Base-by-base conservation (phyloP, 78 protist species). In the Dictyostelium capitatum region DNA sequence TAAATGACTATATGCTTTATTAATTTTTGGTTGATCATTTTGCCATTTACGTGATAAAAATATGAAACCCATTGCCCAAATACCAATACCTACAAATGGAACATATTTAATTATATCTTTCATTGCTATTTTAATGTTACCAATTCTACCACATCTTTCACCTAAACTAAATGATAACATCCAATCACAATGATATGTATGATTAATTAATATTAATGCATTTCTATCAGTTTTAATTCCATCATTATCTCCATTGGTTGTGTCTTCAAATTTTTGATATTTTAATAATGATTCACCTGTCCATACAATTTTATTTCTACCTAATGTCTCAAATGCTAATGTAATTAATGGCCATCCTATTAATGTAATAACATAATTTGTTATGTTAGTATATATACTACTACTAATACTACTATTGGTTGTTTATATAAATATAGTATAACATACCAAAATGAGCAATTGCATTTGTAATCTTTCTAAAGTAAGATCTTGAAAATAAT, bases 41-140 rank as follows among this genome's bases (percentile, higher is more conserved):
- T 85, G 92, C 92, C 92, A 85, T 50, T 62, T 73, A 48, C 92
- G 56, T 2, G 83, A 75, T 0, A 85, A 50, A 23, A 85, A 85
- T 8, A 85, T 85, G 83, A 85, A 85, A 1, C 92, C 92, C 92
- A 85, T 85, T 9, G 92, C 92, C 92, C 92, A 85, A 7, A 85
- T 85, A 30, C 92, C 92, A 43, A 75, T 11, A 11, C 92, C 92
- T 11, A 65, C 83, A 8, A 85, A 85, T 47, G 92, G 92, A 20
- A 85, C 70, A 30, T 85, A 85, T 51, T 85, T 85, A 8, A 85
- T 75, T n/a, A 59, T 72, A 62, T 75, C 70, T 15, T 85, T 85
- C 92, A 85, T 85, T 8, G 92, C 92, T 14, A 85, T 85, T 53
- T 85, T 85, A 5, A 85, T 85, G 19, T 85, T 73, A 25, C 92